Base-by-base conservation (phyloP, 805 yeast genomes). In the Saturnispora hagleri region DNA sequence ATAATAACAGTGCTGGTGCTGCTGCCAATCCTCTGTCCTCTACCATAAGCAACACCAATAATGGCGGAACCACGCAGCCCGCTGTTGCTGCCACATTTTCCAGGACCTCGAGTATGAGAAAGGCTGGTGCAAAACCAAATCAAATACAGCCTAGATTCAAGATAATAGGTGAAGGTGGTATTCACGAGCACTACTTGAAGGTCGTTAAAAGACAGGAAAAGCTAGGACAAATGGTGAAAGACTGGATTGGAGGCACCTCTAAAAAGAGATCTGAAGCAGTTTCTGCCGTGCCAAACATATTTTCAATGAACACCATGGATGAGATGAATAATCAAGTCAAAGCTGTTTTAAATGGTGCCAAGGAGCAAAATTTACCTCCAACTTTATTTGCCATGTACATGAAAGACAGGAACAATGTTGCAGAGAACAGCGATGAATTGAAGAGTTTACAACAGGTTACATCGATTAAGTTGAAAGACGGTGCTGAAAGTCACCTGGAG, bases 181-280 rank as follows among this genome's bases (percentile, higher is more conserved):
- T 69, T 12, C 99, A 91, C 66, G 87, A 79, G 60, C 99, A 91
- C 67, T 81, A 80, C 63, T 72, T 91, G 54, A 76, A 80, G 53
- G 82, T 84, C 43, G 82, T 91, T 7, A 84, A 81, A 63, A 73
- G 95, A 58, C 91, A 86, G 65, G 95, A 86, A 61, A 86, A 85
- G 58, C 65, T 86, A 36, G 75, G 82, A 7, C 80, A 80, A 54
- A 84, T 86, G 89, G 72, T 86, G 55, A 86, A 84, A 61, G 88
- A 82, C 63, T 73, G 84, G 58, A 64, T 85, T n/a, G 89, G 88
- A 10, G 86, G 86, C 2, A 83, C 83, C 55, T 82, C 81, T 60
- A 51, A 53, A 26, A 51, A 47, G 42, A 70, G 91, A 53, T 83
- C 77, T 56, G 87, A 78, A 58, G 89, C 91, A 3, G 77, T 81